Evolutionary conservation across 768 basidiomycete genomes (phyloP).

Genomic region (Leccinellum albellum): DNA sequence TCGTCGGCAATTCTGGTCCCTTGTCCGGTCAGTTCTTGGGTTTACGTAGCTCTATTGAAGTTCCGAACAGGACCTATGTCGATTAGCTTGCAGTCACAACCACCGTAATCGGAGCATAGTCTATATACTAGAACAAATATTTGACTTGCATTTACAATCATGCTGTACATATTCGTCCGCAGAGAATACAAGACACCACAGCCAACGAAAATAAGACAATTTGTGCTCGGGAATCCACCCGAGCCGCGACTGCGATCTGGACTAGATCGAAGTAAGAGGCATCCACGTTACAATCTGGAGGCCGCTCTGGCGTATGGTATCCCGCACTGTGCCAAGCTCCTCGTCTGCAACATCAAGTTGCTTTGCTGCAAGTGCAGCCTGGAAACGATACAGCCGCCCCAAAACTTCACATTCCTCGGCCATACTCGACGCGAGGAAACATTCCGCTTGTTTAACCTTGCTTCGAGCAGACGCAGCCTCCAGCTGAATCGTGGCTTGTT

Average conservation of each 20-base stretch:
- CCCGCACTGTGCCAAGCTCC: neutral
- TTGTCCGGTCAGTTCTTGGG: no score
- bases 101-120: no score
- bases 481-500: neutral
- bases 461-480: neutral
- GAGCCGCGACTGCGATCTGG: neutral
- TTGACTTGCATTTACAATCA: no score
- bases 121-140: no score
- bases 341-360: neutral
- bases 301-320: neutral
- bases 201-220: no score
- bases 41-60: no score
- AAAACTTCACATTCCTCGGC: neutral
- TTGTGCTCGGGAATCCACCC: no score
- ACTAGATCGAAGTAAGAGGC: neutral
- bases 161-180: no score
- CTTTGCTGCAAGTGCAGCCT: neutral
- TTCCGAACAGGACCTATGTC: no score
- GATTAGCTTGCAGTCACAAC: no score
- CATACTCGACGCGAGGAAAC: neutral
- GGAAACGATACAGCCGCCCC: neutral
- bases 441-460: neutral
- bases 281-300: neutral
- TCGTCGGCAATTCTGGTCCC: no score
- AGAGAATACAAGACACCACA: no score